These are phyloP conservation scores for Boletus semigastroideus DNA, from an alignment of 1,284 basidiomycete genomes.

Conservation along the genomic window DNA sequence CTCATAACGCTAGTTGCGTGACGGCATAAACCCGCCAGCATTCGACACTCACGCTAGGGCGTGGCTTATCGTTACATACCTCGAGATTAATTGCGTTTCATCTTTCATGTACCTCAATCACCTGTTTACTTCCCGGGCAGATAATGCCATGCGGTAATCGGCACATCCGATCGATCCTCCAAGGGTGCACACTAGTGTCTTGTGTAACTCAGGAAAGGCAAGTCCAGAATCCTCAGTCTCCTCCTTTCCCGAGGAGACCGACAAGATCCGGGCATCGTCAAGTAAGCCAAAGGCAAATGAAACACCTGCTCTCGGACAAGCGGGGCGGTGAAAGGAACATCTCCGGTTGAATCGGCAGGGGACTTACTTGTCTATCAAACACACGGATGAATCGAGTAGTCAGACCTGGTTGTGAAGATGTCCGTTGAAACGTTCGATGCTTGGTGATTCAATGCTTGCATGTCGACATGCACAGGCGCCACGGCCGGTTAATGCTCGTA, in stretches of 20 bases:
- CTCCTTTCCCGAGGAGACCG: constrained; percentile 1
- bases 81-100: constrained; percentile 7
- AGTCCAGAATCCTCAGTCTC: not conserved
- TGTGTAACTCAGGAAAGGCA: not conserved
- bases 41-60: not conserved
- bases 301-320: not conserved
- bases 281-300: not conserved
- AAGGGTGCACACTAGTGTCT: not conserved
- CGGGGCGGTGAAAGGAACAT: not conserved
- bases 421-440: not conserved
- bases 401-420: not conserved
- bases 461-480: not conserved
- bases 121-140: not conserved
- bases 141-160: not conserved
- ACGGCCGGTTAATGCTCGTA: not conserved
- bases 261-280: too few relatives aligned
- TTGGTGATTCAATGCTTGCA: not conserved
- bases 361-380: too few relatives aligned
- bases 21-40: constrained; percentile 1
- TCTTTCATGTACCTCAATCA: constrained; percentile 8
- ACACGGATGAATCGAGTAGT: not conserved
- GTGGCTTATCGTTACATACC: constrained; percentile 9
- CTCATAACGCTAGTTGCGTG: constrained; percentile 5
- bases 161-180: not conserved
- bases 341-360: not conserved